A percentile compares a stretch with the other conserved stretches of the same genome.
These are phyloP conservation scores for Venturia carpophila DNA, from an alignment of 2,329 filamentous ascomycete species.

Conservation along the genomic window DNA sequence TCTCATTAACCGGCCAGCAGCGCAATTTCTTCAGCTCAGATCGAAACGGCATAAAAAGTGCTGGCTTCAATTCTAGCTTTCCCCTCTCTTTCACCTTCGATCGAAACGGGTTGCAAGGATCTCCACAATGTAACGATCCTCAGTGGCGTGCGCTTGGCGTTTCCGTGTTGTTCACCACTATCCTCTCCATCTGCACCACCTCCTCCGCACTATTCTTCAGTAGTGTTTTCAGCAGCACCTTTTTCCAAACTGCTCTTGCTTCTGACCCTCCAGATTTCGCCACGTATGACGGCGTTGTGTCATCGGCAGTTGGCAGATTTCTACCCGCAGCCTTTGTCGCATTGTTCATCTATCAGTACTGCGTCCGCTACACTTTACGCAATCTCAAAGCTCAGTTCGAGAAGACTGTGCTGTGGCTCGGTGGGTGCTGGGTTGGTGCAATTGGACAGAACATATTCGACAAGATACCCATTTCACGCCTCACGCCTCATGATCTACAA, in stretches of 20 bases:
- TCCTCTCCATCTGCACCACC: constrained; percentile 28
- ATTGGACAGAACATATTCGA: constrained; percentile 30
- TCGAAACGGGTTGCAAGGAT: constrained; percentile 27
- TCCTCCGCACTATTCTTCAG: constrained; percentile 28
- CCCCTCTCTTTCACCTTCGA: constrained; percentile 30
- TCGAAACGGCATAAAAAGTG: constrained; percentile 29
- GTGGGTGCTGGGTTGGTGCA: constrained; percentile 30
- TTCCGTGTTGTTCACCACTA: constrained; percentile 28
- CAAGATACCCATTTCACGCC: constrained; percentile 30
- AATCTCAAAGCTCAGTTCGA: constrained; percentile 30
- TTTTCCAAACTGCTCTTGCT: constrained; percentile 31
- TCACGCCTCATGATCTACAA: constrained; percentile 31
- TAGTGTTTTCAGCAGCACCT: constrained; percentile 27
- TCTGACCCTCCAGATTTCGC: constrained; percentile 30
- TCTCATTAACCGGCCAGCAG: constrained; percentile 26
- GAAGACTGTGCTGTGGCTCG: constrained; percentile 32
- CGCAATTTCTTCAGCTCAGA: constrained; percentile 23
- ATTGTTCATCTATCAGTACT: constrained; percentile 27
- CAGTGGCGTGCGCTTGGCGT: constrained; percentile 29
- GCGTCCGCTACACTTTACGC: constrained; percentile 26
- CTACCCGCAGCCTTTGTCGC: constrained; percentile 30
- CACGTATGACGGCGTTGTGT: constrained; percentile 28
- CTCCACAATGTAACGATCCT: constrained; percentile 19
- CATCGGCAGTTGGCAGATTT: constrained; percentile 27
- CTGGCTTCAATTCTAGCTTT: constrained; percentile 30